A percentile compares a stretch with the other conserved stretches of the same genome.
phyloP scores from a whole-genome alignment of 345 rosid genomes.

The Eucalyptus regnans region DNA sequence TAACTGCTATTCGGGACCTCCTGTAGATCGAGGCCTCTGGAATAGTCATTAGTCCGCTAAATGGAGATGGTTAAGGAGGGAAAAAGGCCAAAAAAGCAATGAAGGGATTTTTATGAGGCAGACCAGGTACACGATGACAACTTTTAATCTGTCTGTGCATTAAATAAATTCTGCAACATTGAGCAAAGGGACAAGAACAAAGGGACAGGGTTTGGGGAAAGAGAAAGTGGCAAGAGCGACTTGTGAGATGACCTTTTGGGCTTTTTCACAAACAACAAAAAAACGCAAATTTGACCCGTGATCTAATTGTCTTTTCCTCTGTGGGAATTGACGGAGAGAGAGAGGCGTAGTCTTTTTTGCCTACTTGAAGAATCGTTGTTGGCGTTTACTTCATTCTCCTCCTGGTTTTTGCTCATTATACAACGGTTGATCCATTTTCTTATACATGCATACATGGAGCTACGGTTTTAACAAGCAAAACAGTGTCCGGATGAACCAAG shows the following conservation, averaged over 20 bases:
- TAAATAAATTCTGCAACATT: background rate
- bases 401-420: background rate
- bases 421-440: background rate
- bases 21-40: background rate
- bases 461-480: background rate
- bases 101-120: background rate
- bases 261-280: slow-evolving; percentile 23
- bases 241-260: slow-evolving; percentile 1
- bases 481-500: background rate
- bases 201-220: slow-evolving; percentile 10
- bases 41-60: background rate
- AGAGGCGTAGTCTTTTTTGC: background rate
- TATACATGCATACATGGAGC: background rate
- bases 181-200: slow-evolving; percentile 21
- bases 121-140: background rate
- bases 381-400: background rate
- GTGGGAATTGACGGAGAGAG: background rate
- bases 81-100: background rate
- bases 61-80: background rate
- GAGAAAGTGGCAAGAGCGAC: background rate
- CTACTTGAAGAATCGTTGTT: background rate
- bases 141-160: background rate
- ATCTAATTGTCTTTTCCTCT: background rate
- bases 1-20: background rate
- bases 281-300: slow-evolving; percentile 23